Evolutionary conservation across 2,329 filamentous ascomycete genomes (phyloP).

Genomic region (Pestalotiopsis sp.): DNA sequence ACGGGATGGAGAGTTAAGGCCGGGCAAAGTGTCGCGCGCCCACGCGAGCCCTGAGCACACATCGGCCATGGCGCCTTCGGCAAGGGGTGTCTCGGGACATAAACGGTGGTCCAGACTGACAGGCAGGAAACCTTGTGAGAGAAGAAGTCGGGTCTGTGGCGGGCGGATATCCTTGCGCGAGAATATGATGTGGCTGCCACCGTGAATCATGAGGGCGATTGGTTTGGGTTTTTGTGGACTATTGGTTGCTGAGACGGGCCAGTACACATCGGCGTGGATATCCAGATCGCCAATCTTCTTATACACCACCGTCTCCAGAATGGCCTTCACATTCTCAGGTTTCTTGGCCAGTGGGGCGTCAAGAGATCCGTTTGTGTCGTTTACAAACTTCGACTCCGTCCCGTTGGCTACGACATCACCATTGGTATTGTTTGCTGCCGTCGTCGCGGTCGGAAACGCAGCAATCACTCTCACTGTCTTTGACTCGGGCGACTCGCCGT

Average conservation of each 20-base stretch:
- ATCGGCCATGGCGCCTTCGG: constrained; percentile 49
- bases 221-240: background rate
- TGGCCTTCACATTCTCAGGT: background rate
- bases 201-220: constrained; percentile 46
- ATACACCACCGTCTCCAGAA: constrained; percentile 22
- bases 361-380: too few species aligned
- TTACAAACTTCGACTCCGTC: too few species aligned
- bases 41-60: constrained; percentile 45
- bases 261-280: constrained; percentile 37
- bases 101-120: constrained; percentile 53
- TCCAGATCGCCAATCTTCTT: constrained; percentile 21
- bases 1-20: constrained; percentile 18
- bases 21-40: constrained; percentile 35
- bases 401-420: too few species aligned
- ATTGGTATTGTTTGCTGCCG: too few species aligned
- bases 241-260: constrained; percentile 21
- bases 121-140: constrained; percentile 45
- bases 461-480: constrained; percentile 28
- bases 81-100: constrained; percentile 49
- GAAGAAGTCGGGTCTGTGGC: constrained; percentile 39
- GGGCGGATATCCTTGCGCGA: constrained; percentile 39
- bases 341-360: background rate
- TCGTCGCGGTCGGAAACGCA: constrained; percentile 16
- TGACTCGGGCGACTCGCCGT: constrained; percentile 25
- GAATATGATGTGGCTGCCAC: constrained; percentile 44